Evolutionary conservation across 306 rosid species (phyloP).

Genomic region (Ochetophila trinervis): DNA sequence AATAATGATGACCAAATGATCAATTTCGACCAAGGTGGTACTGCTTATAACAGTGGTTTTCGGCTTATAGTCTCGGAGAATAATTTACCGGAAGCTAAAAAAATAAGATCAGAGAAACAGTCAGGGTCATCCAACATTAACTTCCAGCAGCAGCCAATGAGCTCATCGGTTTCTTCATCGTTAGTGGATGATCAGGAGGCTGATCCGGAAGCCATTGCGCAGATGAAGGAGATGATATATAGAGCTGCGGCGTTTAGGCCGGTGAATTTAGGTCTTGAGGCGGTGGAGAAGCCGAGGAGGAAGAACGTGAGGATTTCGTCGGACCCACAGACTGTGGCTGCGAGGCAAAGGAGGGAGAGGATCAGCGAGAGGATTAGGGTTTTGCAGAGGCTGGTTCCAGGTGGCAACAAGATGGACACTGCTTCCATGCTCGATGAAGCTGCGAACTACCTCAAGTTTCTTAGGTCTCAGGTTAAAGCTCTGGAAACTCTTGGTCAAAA

Average conservation of each 20-base stretch:
- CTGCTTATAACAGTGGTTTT: no score
- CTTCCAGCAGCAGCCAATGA: constrained; percentile 73
- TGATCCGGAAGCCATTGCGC: constrained; percentile 89
- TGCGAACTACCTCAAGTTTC: constrained; percentile 86
- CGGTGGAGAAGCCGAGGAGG: constrained; percentile 66
- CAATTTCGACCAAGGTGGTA: no score
- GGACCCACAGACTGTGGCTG: constrained; percentile 98
- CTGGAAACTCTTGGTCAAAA: constrained; percentile 72
- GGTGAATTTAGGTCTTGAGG: constrained; percentile 71
- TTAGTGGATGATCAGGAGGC: constrained; percentile 59
- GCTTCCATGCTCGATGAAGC: constrained; percentile 99
- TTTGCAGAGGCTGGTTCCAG: constrained; percentile 89
- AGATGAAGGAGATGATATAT: constrained; percentile 95
- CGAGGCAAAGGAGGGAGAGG: constrained; percentile 89
- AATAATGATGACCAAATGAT: constrained; percentile 24
- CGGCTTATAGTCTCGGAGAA: constrained; percentile 42
- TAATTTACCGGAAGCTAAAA: constrained; percentile 50
- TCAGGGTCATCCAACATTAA: constrained; percentile 61
- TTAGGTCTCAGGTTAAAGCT: constrained; percentile 76
- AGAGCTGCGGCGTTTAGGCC: constrained; percentile 92
- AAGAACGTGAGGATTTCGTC: constrained; percentile 78
- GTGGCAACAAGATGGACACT: constrained; percentile 96
- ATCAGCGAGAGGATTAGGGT: constrained; percentile 84
- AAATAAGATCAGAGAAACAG: constrained; percentile 39
- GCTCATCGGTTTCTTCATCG: constrained; percentile 43